Conservation (phyloP, 192 early-diverging fungal genomes). For the Coemansia sp. region DNA sequence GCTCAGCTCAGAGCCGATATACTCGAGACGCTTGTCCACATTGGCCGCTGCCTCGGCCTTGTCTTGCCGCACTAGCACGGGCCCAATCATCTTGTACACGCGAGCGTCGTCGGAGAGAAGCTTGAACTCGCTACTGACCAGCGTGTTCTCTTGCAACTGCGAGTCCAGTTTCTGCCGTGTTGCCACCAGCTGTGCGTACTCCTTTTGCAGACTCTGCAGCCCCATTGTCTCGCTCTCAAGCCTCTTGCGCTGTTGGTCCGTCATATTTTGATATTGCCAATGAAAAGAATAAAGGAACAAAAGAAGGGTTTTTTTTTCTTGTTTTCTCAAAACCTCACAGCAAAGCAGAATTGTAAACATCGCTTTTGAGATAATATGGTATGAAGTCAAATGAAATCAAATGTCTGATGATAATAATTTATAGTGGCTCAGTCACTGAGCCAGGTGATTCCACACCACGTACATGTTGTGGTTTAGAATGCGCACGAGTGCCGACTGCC, state of each 20-base stretch:
- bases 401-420: too few relatives aligned
- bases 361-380: too few relatives aligned
- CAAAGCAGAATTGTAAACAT: too few relatives aligned
- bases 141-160: conserved; percentile 93
- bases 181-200: conserved; percentile 69
- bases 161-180: conserved; percentile 85
- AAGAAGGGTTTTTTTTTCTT: too few relatives aligned
- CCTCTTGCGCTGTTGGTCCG: conserved; percentile 40
- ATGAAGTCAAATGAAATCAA: too few relatives aligned
- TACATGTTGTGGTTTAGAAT: too few relatives aligned
- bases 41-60: conserved; percentile 78
- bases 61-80: conserved; percentile 94
- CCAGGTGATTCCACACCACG: too few relatives aligned
- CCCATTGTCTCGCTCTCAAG: conserved; percentile 70
- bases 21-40: conserved; percentile 92
- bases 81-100: conserved; percentile 95
- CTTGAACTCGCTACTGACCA: conserved; percentile 91
- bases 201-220: conserved; percentile 74
- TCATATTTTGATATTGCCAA: conserved; percentile 6
- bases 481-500: background rate
- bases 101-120: conserved; percentile 73
- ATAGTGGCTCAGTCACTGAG: too few relatives aligned
- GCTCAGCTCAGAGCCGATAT: conserved; percentile 82
- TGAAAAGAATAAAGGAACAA: background rate
- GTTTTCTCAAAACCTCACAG: too few relatives aligned